Conservation (phyloP, 163 green algal species). For the Prototheca cutis region DNA sequence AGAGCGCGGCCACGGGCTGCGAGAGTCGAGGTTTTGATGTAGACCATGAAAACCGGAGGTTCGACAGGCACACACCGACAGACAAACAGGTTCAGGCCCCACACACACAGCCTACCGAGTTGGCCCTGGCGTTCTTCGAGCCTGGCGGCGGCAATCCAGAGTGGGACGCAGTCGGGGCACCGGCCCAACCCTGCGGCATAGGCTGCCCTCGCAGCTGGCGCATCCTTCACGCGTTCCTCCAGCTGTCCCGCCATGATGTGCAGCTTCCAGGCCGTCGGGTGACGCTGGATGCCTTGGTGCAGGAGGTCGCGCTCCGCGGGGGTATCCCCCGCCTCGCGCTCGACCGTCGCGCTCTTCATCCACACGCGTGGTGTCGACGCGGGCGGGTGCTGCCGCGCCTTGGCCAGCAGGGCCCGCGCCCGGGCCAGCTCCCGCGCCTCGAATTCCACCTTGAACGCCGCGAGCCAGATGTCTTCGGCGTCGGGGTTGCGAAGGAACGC, state of each 20-base stretch:
- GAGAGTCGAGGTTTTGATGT: no score
- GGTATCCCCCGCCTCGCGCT: conserved; percentile 65
- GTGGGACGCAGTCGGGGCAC: conserved; percentile 58
- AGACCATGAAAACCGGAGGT: no score
- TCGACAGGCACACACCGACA: no score
- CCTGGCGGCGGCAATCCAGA: conserved; percentile 65
- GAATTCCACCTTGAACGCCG: conserved; percentile 97
- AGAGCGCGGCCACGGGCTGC: conserved; percentile 40
- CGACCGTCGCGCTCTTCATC: conserved; percentile 93
- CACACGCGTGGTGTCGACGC: conserved; percentile 71
- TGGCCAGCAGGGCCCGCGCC: conserved; percentile 49
- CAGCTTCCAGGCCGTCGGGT: conserved; percentile 77
- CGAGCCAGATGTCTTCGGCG: conserved; percentile 91
- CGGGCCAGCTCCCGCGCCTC: conserved; percentile 57
- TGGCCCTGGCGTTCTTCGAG: conserved; percentile 56
- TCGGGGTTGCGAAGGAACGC: conserved; percentile 83
- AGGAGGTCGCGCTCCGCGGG: conserved; percentile 34
- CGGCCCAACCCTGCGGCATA: conserved; percentile 47
- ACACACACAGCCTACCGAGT: conserved; percentile 15
- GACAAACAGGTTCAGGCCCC: no score
- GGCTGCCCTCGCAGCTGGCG: conserved; percentile 37
- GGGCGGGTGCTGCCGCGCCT: conserved; percentile 50
- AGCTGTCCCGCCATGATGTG: conserved; percentile 91
- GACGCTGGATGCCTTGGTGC: conserved; percentile 28
- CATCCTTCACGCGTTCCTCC: conserved; percentile 52